These are phyloP conservation scores for Leccinum discolor DNA, from an alignment of 1,284 basidiomycete species.

Conservation along the genomic window DNA sequence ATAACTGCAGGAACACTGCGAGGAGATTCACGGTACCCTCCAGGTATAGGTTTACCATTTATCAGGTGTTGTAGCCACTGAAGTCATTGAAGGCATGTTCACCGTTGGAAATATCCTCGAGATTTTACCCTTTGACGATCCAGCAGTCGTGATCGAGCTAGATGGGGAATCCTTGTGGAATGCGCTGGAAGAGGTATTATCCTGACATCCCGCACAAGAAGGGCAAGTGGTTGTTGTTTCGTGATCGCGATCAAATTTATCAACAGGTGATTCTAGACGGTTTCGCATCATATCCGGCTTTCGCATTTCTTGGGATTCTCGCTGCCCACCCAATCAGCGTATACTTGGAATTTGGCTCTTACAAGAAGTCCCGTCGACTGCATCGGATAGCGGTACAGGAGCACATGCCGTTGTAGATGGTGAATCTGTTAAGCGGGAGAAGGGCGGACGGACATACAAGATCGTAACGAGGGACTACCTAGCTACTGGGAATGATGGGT, in stretches of 20 bases:
- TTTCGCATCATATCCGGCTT: slow-evolving; percentile 92
- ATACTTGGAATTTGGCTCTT: slow-evolving; percentile 72
- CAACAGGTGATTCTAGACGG: slow-evolving; percentile 49
- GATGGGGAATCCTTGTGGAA: slow-evolving; percentile 85
- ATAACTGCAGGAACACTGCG: slow-evolving; percentile 85
- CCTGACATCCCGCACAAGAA: slow-evolving; percentile 91
- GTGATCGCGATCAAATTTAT: background rate
- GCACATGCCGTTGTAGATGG: slow-evolving; percentile 39
- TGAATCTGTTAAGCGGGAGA: slow-evolving; percentile 55
- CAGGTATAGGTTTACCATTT: slow-evolving; percentile 47
- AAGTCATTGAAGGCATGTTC: slow-evolving; percentile 53
- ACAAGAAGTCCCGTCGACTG: slow-evolving; percentile 44
- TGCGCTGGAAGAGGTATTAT: slow-evolving; percentile 74
- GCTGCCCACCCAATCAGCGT: slow-evolving; percentile 66
- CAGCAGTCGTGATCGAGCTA: slow-evolving; percentile 81
- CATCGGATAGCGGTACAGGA: too few species aligned
- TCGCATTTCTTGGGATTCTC: slow-evolving; percentile 86
- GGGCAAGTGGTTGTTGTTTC: slow-evolving; percentile 50
- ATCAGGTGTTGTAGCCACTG: background rate
- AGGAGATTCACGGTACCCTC: slow-evolving; percentile 85
- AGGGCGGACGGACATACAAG: slow-evolving; percentile 64
- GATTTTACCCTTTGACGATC: slow-evolving; percentile 90
- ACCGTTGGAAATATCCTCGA: slow-evolving; percentile 86
- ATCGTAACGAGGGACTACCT: slow-evolving; percentile 80
- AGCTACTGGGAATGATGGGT: slow-evolving; percentile 84